Base-by-base conservation (phyloP, 1,139 yeast species). In the Pichia sp. region DNA sequence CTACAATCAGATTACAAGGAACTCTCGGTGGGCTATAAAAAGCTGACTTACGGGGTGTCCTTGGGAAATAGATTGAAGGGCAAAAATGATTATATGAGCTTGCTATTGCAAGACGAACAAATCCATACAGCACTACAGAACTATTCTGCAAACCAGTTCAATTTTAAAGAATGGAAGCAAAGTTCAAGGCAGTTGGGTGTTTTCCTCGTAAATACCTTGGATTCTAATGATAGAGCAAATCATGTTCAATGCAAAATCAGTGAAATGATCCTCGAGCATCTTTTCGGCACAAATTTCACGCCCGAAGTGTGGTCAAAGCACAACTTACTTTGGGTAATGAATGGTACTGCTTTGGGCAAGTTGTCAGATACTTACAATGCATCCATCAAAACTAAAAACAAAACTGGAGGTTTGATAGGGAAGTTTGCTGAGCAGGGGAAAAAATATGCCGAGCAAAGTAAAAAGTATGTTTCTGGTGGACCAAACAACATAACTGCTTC, bases 181-280 rank as follows among this genome's bases (percentile, higher is more conserved):
- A 74, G 79, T 43, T 88, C 87, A 0, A 82, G 83, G 62, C 95
- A 86, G 65, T 71, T 83, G 44, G 95, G 93, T 11, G 81, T 82
- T 0, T 79, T 86, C 59, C 66, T 90, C 58, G 75, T 84, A 8
- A 84, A 84, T 61, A 82, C 90, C 0, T 78, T 85, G 59, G 85
- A 84, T 63, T 81, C 87, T 15, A 73, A 84, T 54, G 81, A 77
- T 54, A 82, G 85, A 58, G 81, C 87, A 11, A 82, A 82, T 59
- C 74, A 77, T 46, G 74, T 86, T 8, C 81, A 83, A 51, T 80
- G 79, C 59, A 73, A 82, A 19, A 76, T 87, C 7, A 76, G 83
- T 61, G 85, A 79, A 62, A 85, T 82, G 64, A 85, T 84, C 4
- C 68, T 86, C 23, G 82, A 79, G 51, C 68, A 80, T 48, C 83